phyloP scores from a whole-genome alignment of 805 yeast species.

The Ascoidea asiatica region DNA sequence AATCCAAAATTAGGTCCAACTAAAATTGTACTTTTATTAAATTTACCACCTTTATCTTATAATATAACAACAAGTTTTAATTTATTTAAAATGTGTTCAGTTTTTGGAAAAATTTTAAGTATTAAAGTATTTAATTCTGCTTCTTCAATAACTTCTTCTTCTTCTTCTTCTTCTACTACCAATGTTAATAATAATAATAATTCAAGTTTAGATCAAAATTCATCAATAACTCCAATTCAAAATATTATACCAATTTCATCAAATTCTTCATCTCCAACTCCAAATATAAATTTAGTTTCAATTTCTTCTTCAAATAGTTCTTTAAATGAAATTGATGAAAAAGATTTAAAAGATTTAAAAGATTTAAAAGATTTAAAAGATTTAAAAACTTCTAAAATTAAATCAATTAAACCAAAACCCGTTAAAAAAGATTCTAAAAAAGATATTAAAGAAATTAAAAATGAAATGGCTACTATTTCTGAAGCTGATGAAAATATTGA shows the following conservation, averaged over 20 bases:
- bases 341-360: no score
- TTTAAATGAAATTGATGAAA: background rate
- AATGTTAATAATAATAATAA: no score
- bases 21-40: slow-evolving; percentile 62
- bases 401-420: no score
- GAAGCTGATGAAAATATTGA: slow-evolving; percentile 11
- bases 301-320: background rate
- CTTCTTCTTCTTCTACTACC: no score
- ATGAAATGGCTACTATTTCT: slow-evolving; percentile 26
- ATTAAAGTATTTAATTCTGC: slow-evolving; percentile 41
- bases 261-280: no score
- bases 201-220: no score
- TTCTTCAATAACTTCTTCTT: background rate
- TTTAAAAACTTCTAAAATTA: no score
- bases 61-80: slow-evolving; percentile 45
- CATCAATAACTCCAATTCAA: no score
- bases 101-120: slow-evolving; percentile 48
- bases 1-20: slow-evolving; percentile 66
- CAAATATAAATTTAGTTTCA: no score
- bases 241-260: no score
- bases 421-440: background rate
- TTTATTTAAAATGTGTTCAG: slow-evolving; percentile 34
- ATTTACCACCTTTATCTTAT: slow-evolving; percentile 48
- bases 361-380: no score
- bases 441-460: slow-evolving; percentile 17